Evolutionary conservation across 2,329 filamentous ascomycete genomes (phyloP).

Genomic region (Botrytis squamosa): DNA sequence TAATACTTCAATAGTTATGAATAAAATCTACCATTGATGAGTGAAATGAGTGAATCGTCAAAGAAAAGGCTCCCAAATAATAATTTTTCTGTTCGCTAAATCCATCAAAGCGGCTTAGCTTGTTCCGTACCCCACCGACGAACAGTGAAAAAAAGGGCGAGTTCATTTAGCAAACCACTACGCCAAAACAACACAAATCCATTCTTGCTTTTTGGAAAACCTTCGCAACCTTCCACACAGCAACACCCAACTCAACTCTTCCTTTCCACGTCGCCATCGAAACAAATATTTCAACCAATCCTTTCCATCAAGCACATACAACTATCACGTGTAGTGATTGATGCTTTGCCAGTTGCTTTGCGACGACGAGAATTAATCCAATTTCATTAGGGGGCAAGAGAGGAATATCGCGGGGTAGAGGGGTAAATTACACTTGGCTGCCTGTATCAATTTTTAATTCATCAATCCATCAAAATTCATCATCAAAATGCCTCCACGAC

Average conservation of each 20-base stretch:
- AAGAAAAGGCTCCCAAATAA: neutral
- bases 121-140: neutral
- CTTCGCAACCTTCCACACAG: neutral
- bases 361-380: neutral
- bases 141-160: neutral
- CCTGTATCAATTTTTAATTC: slow-evolving; percentile 1
- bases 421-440: neutral
- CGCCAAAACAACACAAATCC: slow-evolving; percentile 4
- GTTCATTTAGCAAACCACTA: slow-evolving; percentile 11
- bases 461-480: neutral
- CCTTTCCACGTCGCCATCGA: neutral
- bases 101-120: neutral
- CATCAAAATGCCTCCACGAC: neutral
- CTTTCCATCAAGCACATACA: slow-evolving; percentile 2
- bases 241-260: slow-evolving; percentile 17
- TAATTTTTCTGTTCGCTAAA: neutral
- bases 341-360: neutral
- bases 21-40: too few species aligned
- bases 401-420: slow-evolving; percentile 24
- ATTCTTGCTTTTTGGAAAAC: neutral
- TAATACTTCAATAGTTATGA: neutral
- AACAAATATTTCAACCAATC: slow-evolving; percentile 12
- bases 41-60: neutral
- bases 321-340: slow-evolving; percentile 16
- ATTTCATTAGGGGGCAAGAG: neutral